phyloP scores from a whole-genome alignment of 2,329 filamentous ascomycete genomes.

The Dactylellina leptospora region DNA sequence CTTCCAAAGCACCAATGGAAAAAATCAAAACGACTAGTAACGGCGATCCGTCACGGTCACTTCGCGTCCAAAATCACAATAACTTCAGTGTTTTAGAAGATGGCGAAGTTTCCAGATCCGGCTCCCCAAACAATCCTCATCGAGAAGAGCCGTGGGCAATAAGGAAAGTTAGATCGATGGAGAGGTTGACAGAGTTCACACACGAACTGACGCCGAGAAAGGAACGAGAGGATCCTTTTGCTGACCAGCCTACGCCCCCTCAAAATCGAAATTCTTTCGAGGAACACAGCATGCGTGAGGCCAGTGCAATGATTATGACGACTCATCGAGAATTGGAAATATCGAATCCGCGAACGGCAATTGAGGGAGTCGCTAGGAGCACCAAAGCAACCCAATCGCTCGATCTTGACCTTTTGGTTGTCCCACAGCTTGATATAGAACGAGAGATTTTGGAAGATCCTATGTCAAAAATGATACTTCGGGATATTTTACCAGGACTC shows the following conservation, averaged over 20 bases:
- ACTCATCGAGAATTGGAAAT: neutral
- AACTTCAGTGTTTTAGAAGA: no score
- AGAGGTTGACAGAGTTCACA: conserved; percentile 35
- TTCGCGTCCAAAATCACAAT: neutral
- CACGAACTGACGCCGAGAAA: conserved; percentile 30
- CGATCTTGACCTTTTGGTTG: neutral
- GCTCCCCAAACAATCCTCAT: neutral
- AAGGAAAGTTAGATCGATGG: conserved; percentile 46
- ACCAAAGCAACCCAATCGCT: neutral
- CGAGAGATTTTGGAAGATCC: neutral
- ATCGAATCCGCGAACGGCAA: neutral
- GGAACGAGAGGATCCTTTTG: conserved; percentile 8
- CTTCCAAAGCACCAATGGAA: conserved; percentile 8
- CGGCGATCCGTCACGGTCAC: neutral
- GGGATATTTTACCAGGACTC: neutral
- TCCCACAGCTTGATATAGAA: conserved; percentile 3
- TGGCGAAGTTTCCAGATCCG: no score
- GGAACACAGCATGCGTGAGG: no score
- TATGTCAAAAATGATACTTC: conserved; percentile 5
- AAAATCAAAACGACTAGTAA: neutral
- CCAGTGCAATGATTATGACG: no score
- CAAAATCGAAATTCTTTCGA: neutral
- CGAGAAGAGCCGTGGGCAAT: conserved; percentile 35
- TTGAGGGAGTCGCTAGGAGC: neutral
- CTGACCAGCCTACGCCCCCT: neutral